Percentiles rank a stretch among this genome's conserved stretches.
These are phyloP conservation scores for Alternaria viburni DNA, from an alignment of 2,329 filamentous ascomycete species.

Conservation along the genomic window DNA sequence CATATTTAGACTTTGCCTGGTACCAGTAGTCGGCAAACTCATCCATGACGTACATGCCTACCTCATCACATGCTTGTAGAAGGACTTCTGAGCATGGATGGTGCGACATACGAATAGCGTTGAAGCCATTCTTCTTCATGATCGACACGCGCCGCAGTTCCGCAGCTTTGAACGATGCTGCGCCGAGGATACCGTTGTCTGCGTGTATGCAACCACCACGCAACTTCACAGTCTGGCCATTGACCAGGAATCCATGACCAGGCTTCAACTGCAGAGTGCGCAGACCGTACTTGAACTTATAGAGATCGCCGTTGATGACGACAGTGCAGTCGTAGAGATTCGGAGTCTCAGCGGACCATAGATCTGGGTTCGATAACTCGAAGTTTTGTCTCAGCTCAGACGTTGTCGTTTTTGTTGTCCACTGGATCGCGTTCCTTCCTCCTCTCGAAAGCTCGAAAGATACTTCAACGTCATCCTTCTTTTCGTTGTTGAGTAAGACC, in stretches of 20 bases:
- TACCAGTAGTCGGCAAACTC: neutral
- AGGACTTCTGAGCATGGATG: neutral
- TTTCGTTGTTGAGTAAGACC: neutral
- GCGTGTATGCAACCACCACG: neutral
- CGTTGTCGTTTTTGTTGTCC: neutral
- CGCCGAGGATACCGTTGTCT: neutral
- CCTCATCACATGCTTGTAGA: neutral
- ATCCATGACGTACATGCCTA: neutral
- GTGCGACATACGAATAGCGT: neutral
- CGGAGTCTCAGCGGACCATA: neutral
- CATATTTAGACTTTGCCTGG: neutral
- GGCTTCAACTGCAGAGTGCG: neutral
- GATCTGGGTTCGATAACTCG: neutral
- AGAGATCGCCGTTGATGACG: neutral
- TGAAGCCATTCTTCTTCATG: neutral
- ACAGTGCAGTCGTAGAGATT: neutral
- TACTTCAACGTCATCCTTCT: neutral
- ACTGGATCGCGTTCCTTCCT: neutral
- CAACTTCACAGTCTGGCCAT: neutral
- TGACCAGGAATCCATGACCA: neutral
- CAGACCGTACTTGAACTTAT: neutral
- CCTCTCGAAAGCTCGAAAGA: neutral
- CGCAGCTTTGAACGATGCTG: neutral
- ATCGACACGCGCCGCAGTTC: neutral
- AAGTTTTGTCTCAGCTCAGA: neutral